phyloP scores from a whole-genome alignment of 768 basidiomycete genomes.

The Podaxis sp. region DNA sequence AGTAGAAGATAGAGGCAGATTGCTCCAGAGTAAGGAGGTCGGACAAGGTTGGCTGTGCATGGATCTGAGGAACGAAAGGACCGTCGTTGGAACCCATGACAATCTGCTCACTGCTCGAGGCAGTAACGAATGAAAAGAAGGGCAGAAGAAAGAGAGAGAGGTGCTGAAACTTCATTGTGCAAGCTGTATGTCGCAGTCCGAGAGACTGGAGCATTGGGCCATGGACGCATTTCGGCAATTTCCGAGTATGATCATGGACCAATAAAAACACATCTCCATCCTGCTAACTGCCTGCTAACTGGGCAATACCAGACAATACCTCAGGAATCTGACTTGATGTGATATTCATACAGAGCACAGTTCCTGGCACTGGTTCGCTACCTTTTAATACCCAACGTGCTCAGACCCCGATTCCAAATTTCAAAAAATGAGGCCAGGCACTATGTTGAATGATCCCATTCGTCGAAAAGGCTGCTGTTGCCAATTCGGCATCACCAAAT shows the following conservation, averaged over 20 bases:
- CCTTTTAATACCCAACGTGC: too few species aligned
- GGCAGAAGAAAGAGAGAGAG: constrained; percentile 31
- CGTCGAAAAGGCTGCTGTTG: background rate
- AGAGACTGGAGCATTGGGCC: background rate
- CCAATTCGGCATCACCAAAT: background rate
- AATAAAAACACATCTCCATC: background rate
- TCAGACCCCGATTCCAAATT: too few species aligned
- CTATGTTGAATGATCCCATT: background rate
- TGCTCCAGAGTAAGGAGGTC: constrained; percentile 80
- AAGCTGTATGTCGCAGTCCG: background rate
- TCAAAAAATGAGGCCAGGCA: too few species aligned
- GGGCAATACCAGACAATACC: too few species aligned
- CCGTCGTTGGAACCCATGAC: constrained; percentile 24
- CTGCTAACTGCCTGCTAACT: too few species aligned
- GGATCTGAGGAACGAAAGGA: constrained; percentile 36
- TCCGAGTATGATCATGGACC: background rate
- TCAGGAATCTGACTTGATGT: too few species aligned
- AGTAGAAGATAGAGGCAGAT: constrained; percentile 79
- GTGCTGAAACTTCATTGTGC: constrained; percentile 34
- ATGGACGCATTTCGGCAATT: background rate
- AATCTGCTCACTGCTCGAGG: constrained; percentile 35
- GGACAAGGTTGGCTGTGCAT: constrained; percentile 55
- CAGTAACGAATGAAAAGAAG: constrained; percentile 26
- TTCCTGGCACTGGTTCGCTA: too few species aligned
- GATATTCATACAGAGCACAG: too few species aligned